Evolutionary conservation across 352 stramenopile species (phyloP).

Genomic region (Pythium phragmitis): DNA sequence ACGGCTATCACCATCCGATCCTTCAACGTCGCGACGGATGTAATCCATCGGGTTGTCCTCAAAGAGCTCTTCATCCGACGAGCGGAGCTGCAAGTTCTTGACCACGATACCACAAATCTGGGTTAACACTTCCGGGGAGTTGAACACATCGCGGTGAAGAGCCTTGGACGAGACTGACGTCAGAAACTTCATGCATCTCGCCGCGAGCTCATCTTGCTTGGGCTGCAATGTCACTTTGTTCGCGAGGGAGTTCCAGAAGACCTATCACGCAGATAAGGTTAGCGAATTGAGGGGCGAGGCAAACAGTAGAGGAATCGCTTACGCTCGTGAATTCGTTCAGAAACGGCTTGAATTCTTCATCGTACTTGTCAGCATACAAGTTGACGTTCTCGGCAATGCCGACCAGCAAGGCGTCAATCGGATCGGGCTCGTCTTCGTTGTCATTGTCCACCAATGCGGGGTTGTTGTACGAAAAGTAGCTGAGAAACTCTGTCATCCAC

Average conservation of each 20-base stretch:
- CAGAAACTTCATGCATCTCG: slow-evolving; percentile 97
- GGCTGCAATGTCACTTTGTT: slow-evolving; percentile 70
- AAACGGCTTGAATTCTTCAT: slow-evolving; percentile 98
- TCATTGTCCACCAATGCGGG: slow-evolving; percentile 86
- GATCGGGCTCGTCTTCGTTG: slow-evolving; percentile 91
- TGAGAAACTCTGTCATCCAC: slow-evolving; percentile 97
- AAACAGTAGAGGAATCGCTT: background rate
- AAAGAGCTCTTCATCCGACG: slow-evolving; percentile 96
- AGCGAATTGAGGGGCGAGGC: background rate
- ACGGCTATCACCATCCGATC: slow-evolving; percentile 95
- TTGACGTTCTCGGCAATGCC: slow-evolving; percentile 98
- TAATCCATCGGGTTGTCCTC: slow-evolving; percentile 99
- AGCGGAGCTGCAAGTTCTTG: slow-evolving; percentile 96
- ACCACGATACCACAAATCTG: slow-evolving; percentile 98
- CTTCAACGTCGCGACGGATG: slow-evolving; percentile 98
- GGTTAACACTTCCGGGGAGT: slow-evolving; percentile 65
- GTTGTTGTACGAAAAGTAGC: slow-evolving; percentile 95
- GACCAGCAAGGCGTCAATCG: slow-evolving; percentile 93
- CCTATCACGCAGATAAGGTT: slow-evolving; percentile 3
- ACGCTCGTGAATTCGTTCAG: slow-evolving; percentile 92
- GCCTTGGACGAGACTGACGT: slow-evolving; percentile 93
- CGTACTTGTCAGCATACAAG: slow-evolving; percentile 98
- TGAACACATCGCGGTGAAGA: slow-evolving; percentile 92
- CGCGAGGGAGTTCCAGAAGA: slow-evolving; percentile 77
- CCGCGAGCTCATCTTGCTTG: slow-evolving; percentile 96